These are phyloP conservation scores for Pelomyxa schiedti DNA, from an alignment of 78 protist species.

Conservation along the genomic window DNA sequence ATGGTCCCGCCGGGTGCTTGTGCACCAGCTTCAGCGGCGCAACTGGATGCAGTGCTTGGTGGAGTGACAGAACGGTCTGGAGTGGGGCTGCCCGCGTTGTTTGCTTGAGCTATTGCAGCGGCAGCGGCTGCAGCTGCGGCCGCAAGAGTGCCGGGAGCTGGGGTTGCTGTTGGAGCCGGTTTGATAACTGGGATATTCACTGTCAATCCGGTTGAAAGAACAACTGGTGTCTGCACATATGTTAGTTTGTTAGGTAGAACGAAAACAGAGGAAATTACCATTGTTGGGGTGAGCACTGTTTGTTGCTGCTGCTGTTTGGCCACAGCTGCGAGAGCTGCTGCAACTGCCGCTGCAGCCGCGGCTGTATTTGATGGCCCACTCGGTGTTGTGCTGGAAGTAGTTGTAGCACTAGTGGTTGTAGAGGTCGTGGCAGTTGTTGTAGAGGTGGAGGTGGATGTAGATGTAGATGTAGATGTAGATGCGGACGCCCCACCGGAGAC, in stretches of 20 bases:
- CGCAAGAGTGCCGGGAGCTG: neutral
- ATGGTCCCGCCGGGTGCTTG: neutral
- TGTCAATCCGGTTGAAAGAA: neutral
- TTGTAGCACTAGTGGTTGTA: neutral
- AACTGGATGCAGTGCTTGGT: too few relatives aligned
- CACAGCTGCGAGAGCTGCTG: too few relatives aligned
- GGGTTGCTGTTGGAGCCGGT: neutral
- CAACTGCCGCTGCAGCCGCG: too few relatives aligned
- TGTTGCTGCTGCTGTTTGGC: too few relatives aligned
- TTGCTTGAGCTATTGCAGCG: neutral
- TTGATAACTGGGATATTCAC: neutral
- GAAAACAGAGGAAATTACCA: neutral
- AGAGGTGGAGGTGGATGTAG: slow-evolving; percentile 62
- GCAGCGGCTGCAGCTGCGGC: neutral
- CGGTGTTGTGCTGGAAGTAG: neutral
- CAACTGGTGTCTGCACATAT: too few relatives aligned
- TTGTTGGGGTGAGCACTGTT: too few relatives aligned
- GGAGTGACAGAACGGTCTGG: neutral
- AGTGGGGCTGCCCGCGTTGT: neutral
- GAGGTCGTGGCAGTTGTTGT: slow-evolving; percentile 26
- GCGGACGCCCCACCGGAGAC: neutral
- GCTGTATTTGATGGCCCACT: neutral
- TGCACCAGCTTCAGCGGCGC: neutral
- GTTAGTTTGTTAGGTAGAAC: neutral
- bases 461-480: slow-evolving; percentile 17